Conservation (phyloP, 495 filamentous ascomycete genomes). For the Oleoguttula mirabilis region DNA sequence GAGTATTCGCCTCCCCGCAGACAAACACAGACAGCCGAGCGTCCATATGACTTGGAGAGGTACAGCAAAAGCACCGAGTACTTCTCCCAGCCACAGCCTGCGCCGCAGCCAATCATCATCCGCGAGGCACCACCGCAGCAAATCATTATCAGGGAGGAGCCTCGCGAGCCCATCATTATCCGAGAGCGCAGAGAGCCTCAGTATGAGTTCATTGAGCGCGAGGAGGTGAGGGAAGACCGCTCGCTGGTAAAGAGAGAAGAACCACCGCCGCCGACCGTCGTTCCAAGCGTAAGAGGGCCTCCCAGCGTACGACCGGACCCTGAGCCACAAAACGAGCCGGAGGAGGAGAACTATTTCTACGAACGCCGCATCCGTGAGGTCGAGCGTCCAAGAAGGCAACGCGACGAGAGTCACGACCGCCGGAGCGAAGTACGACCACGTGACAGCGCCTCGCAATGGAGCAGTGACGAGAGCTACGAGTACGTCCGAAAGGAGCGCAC, state of each 20-base stretch:
- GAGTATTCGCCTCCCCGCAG: slow-evolving; percentile 14
- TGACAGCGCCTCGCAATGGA: slow-evolving; percentile 47
- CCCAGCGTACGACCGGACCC: slow-evolving; percentile 42
- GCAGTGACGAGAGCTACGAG: slow-evolving; percentile 26
- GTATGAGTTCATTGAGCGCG: slow-evolving; percentile 56
- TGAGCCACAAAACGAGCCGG: slow-evolving; percentile 27
- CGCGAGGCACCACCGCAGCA: slow-evolving; percentile 58
- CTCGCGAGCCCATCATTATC: slow-evolving; percentile 11
- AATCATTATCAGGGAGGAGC: slow-evolving; percentile 45
- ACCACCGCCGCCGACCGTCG: slow-evolving; percentile 13
- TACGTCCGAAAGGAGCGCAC: slow-evolving; percentile 15
- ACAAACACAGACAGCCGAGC: slow-evolving; percentile 8
- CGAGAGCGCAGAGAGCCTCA: slow-evolving; percentile 43
- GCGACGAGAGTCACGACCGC: slow-evolving; percentile 32
- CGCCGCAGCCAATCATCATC: slow-evolving; percentile 51
- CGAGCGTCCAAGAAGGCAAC: slow-evolving; percentile 24
- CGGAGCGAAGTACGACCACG: slow-evolving; percentile 45
- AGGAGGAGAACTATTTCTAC: slow-evolving; percentile 55
- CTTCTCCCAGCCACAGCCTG: slow-evolving; percentile 38
- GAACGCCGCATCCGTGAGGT: slow-evolving; percentile 46
- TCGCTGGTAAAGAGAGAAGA: slow-evolving; percentile 34
- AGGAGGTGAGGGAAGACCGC: slow-evolving; percentile 38
- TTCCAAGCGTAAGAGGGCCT: slow-evolving; percentile 43
- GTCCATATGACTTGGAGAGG: slow-evolving; percentile 41
- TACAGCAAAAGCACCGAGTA: slow-evolving; percentile 59